Evolutionary conservation across 257 asterid genomes (phyloP).

Genomic region (Plectranthus barbatus): DNA sequence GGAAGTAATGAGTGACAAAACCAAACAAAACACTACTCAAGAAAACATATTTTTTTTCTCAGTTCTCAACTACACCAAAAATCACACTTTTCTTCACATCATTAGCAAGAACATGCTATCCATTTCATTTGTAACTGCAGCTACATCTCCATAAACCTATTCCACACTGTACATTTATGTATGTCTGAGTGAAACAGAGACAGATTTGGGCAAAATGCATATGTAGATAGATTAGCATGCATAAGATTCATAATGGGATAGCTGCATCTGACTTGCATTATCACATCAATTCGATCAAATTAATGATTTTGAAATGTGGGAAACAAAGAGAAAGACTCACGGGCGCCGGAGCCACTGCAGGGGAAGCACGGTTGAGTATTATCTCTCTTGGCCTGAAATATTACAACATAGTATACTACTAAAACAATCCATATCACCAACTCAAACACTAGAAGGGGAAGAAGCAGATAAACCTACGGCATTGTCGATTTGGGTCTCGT

Average conservation of each 20-base stretch:
- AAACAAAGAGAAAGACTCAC: slow-evolving; percentile 38
- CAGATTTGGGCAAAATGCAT: too few relatives aligned
- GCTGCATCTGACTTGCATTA: too few relatives aligned
- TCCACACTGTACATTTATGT: too few relatives aligned
- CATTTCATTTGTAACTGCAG: background rate
- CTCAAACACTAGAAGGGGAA: too few relatives aligned
- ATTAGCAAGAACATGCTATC: too few relatives aligned
- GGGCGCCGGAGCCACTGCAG: slow-evolving; percentile 87
- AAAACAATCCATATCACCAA: background rate
- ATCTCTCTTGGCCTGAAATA: slow-evolving; percentile 74
- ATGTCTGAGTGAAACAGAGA: too few relatives aligned
- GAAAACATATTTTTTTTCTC: background rate
- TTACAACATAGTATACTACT: background rate
- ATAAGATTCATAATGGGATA: too few relatives aligned
- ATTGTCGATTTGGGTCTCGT: too few relatives aligned
- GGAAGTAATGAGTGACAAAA: background rate
- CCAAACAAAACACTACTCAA: too few relatives aligned
- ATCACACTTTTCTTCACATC: background rate
- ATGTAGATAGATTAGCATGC: background rate
- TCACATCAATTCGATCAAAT: background rate
- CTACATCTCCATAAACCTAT: background rate
- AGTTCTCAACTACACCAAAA: background rate
- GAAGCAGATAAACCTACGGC: too few relatives aligned
- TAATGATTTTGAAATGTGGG: background rate
- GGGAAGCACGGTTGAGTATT: slow-evolving; percentile 95